Evolutionary conservation across 345 rosid species (phyloP), one percentile per base, ranked within the genome.

Genomic region (Passiflora organensis): DNA sequence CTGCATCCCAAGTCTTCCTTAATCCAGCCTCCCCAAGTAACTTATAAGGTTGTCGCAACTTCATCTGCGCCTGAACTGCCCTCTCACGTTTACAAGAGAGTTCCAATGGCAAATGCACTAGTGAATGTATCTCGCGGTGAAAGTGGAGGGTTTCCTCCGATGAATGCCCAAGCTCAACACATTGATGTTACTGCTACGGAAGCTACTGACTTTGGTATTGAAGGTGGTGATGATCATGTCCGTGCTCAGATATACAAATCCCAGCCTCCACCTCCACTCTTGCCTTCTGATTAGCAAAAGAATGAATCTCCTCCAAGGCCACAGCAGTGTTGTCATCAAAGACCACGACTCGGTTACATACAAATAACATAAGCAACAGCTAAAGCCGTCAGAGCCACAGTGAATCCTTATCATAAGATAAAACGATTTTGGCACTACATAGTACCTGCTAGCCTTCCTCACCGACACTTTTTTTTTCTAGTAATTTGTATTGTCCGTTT

Each of bases 181-280:
- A 18, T 64, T 38, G 75, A 55, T 54, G 62, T 47, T 53, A 65
- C 75, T 65, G 53, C 70, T 12, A 18, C 57, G 59, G 86, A 81
- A 59, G 59, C 51, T 59, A 53, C 57, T 12, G 66, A 59, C 34
- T 68, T 48, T 20, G 32, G 59, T 51, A 69, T 62, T 14, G 75
- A 79, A 59, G 60, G 65, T 52, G 83, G 76, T 23, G 88, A 82
- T 13, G 87, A 86, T 24, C 72, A 74, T 54, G 65, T 72, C 15
- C 79, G 68, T 48, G 70, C 77, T 51, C 95, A 73, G 60, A 82
- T 89, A 62, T 89, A 86, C 72, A 82, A 89, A 74, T 72, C 97
- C 64, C 93, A 86, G 76, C 97, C 97, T 46, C 90, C 82, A 0
- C 80, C 81, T 18, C 95, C 81, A 0, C 77, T 79, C 19, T 45